Base-by-base conservation (phyloP, 2,329 filamentous ascomycete species). In the Arthrobotrys megalospora region DNA sequence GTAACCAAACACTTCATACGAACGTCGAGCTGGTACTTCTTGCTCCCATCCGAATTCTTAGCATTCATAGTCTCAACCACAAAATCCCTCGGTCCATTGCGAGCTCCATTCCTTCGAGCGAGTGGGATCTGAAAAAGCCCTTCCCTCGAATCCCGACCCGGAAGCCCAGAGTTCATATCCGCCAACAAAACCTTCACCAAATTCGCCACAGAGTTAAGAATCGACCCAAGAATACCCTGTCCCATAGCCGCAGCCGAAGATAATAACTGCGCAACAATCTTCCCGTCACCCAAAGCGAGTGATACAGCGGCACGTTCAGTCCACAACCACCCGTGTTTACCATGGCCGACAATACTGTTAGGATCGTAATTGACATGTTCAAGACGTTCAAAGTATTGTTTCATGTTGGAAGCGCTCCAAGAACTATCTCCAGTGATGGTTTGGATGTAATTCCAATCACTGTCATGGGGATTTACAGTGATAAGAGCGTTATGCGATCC, bases 291-390 rank as follows among this genome's bases (percentile, higher is more conserved):
- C 14, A 80, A 12, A 4, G 78, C 67, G n/a, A 80, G 50, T 14
- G 50, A 28, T 2, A 71, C 55, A 38, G 48, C 52, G 2, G 58
- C 48, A 16, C 76, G 55, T 12, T 76, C 67, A 36, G 60, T 75
- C 73, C 70, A 75, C 62, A 87, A 81, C 82, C 83, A 86, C 10
- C 86, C 86, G 32, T 83, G 80, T 70, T 84, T 86, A 2, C 86
- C 86, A 58, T 87, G 86, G 0, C 85, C 85, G 0, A 83, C 47
- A 1, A 84, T 83, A 7, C 83, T 83, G 12, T 82, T 81, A 0
- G 85, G 82, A 0, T 86, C 81, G 67, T 87, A 86, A 65, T 85
- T 83, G 80, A 86, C 85, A 36, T 84, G 83, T 80, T 88, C 86
- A 5, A 87, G 79, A 32, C 83, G 82, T 65, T 82, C 72, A 52